Base-by-base conservation (phyloP, 2,329 filamentous ascomycete species). In the Xylariales sp. region DNA sequence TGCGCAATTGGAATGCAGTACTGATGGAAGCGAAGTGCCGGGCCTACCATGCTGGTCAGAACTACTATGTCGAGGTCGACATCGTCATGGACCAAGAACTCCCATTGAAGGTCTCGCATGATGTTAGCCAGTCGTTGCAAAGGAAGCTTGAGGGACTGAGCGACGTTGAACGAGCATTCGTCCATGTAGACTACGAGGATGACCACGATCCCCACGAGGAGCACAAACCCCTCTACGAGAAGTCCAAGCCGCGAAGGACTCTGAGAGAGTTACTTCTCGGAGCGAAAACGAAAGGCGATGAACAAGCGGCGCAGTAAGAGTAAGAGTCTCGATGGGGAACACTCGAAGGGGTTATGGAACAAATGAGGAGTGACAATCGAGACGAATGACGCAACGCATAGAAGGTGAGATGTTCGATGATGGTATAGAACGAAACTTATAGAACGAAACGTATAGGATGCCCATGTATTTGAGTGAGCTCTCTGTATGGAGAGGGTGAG, bases 61-160 rank as follows among this genome's bases (percentile, higher is more conserved):
- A 73, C 28, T 77, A 79, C 50, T 81, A 80, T 48, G 78, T 80
- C 14, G 78, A 82, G 50, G 71, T 82, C 4, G 78, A 82, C 50
- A 69, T 82, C 38, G 70, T 82, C 38, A 77, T 82, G 66, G 70
- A 78, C 51, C 73, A 73, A 46, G 61, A 68, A 4, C 65, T 70
- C 2, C 74, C 73, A 5, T 62, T 81, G 19, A 73, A 69, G 45
- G 62, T 79, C 38, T 76, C 76, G 2, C 78, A 82, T 49, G 77
- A 82, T 47, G 73, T 82, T 19, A 73, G 73, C 16, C 77, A 82
- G 55, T 68, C 69, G 8, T 56, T 82, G 38, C 78, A 81, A 58
- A 68, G 77, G 32, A 82, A 81, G 59, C 65, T 81, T 10, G 78
- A 82, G 60, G 76, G 72, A 34, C 47, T 66, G 15, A 51, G 47